Base-by-base conservation (phyloP, 371 early-diverging fungal genomes). In the Apophysomyces elegans region DNA sequence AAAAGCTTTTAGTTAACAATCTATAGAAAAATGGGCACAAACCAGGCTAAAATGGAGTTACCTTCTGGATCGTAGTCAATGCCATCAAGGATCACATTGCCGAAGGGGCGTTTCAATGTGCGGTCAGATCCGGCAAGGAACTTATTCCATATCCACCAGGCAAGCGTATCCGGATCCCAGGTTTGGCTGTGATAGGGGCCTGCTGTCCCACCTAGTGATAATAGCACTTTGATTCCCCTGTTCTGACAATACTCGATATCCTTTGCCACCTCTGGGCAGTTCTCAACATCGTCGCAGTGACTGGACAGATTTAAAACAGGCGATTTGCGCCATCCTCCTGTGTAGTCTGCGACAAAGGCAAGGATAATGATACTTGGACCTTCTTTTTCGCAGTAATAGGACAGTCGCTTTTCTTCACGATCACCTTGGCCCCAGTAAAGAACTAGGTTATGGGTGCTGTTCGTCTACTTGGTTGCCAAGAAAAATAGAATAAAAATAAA, bases 191-290 rank as follows among this genome's bases (percentile, higher is more conserved):
- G 75, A 54, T 78, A 78, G 8, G 70, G 63, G 1, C 78, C 78
- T 32, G 59, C 83, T 8, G 83, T 78, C 5, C 87, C 87, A 32
- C 87, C 87, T 68, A 87, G 71, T 21, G 83, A 82, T 12, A 87
- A 60, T 39, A 85, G 43, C 2, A 86, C 77, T 5, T 79, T 83
- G 56, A 86, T 82, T n/a, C 90, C 90, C 37, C 74, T 63, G 1
- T 67, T 59, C 69, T 91, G 91, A 45, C 91, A 91, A 37, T 71
- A 70, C 56, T 84, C 71, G 58, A 90, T 88, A 70, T 88, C 90
- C 5, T 61, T 41, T 1, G 80, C 86, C 14, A 88, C 76, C 16
- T 73, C 67, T 6, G 84, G 77, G 58, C 86, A 86, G 58, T 73
- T 64, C 5, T 71, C 60, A 7, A 69, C 62, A 7, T 75, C 70